These are phyloP conservation scores for Cladosporium sphaerospermum DNA, from an alignment of 2,329 filamentous ascomycete species.

Conservation along the genomic window DNA sequence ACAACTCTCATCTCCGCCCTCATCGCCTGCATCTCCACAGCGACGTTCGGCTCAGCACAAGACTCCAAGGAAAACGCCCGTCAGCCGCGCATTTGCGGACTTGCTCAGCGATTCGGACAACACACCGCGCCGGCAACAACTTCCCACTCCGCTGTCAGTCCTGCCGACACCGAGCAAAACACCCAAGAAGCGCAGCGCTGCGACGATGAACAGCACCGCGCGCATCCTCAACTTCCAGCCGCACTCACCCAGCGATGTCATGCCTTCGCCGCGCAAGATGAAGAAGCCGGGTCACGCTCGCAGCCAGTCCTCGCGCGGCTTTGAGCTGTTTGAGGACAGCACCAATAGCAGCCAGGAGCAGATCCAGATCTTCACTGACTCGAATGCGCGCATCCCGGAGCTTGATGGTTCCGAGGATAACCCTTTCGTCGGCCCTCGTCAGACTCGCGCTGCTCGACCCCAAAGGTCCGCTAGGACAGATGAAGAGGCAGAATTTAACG, in stretches of 20 bases:
- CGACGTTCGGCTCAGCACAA: slow-evolving; percentile 11
- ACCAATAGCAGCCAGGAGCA: slow-evolving; percentile 27
- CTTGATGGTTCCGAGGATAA: slow-evolving; percentile 62
- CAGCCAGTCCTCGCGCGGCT: slow-evolving; percentile 44
- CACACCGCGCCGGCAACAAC: not conserved
- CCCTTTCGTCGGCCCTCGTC: slow-evolving; percentile 60
- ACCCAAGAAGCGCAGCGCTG: slow-evolving; percentile 50
- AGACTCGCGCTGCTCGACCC: slow-evolving; percentile 32
- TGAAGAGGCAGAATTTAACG: slow-evolving; percentile 54
- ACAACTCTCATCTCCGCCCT: slow-evolving; percentile 39
- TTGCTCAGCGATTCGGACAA: slow-evolving; percentile 9
- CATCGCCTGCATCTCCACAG: slow-evolving; percentile 33
- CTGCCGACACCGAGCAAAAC: slow-evolving; percentile 76
- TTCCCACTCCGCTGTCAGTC: slow-evolving; percentile 38
- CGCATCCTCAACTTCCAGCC: slow-evolving; percentile 51
- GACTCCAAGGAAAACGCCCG: slow-evolving; percentile 15
- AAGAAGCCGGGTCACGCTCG: slow-evolving; percentile 16
- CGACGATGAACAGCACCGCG: slow-evolving; percentile 43
- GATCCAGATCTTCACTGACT: slow-evolving; percentile 71
- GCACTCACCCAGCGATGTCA: slow-evolving; percentile 50
- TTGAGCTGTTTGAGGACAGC: slow-evolving; percentile 47
- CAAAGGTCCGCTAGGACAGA: slow-evolving; percentile 42
- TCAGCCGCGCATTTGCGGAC: slow-evolving; percentile 7
- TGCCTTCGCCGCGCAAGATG: slow-evolving; percentile 53
- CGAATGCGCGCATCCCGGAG: slow-evolving; percentile 67